Conservation (phyloP, 192 early-diverging fungal genomes). For the Pilaira anomala region DNA sequence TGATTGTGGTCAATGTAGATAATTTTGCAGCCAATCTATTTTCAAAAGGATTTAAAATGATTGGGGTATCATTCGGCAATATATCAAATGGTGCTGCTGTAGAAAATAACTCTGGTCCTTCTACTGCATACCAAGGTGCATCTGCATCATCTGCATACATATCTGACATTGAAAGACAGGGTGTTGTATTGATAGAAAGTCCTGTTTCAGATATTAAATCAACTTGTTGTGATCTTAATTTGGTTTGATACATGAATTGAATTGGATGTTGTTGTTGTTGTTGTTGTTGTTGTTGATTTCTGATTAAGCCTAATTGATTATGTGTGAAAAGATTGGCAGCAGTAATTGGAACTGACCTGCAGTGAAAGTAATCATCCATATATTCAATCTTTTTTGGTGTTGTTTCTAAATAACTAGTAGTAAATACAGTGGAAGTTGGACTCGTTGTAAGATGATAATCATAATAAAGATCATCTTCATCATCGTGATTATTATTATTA, state of each 20-base stretch:
- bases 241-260: neutral
- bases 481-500: no score
- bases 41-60: slow-evolving; percentile 69
- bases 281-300: neutral
- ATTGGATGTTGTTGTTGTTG: neutral
- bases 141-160: slow-evolving; percentile 21
- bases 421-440: neutral
- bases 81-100: slow-evolving; percentile 7
- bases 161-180: slow-evolving; percentile 3
- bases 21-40: slow-evolving; percentile 84
- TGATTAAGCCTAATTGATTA: slow-evolving; percentile 3
- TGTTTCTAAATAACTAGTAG: neutral
- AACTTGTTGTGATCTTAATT: no score
- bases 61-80: slow-evolving; percentile 22
- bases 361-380: neutral
- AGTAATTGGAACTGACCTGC: slow-evolving; percentile 22
- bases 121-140: slow-evolving; percentile 33
- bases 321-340: slow-evolving; percentile 21
- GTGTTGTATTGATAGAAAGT: neutral
- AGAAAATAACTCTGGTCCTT: slow-evolving; percentile 27
- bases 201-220: no score
- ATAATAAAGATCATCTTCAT: neutral
- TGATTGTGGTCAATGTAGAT: slow-evolving; percentile 76
- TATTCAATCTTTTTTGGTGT: no score
- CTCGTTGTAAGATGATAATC: neutral